phyloP scores from a whole-genome alignment of 2,329 filamentous ascomycete species.

The Talaromyces sp. region DNA sequence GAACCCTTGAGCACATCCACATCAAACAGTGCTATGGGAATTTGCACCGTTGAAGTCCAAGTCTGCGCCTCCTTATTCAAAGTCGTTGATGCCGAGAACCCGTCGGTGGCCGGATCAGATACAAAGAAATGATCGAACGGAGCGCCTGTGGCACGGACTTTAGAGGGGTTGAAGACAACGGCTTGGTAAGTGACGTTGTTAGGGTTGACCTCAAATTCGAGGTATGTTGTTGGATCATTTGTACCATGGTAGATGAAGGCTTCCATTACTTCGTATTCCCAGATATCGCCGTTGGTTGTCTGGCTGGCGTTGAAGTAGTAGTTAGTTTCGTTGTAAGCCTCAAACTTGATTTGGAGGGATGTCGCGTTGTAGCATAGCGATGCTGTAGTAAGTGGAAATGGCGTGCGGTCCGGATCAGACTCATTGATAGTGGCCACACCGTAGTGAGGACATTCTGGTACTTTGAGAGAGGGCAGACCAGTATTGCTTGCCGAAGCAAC shows the following conservation, averaged over 20 bases:
- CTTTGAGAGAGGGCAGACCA: constrained; percentile 2
- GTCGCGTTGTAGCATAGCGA: constrained; percentile 13
- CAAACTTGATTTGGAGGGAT: constrained; percentile 10
- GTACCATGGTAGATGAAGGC: constrained; percentile 16
- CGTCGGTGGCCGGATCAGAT: constrained; percentile 6
- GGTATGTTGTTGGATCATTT: constrained; percentile 15
- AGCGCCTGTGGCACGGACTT: constrained; percentile 10
- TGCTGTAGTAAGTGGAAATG: constrained; percentile 10
- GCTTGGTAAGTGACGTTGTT: constrained; percentile 17
- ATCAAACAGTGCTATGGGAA: constrained; percentile 15
- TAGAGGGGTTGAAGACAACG: constrained; percentile 14
- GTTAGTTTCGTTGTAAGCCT: constrained; percentile 15
- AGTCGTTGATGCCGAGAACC: constrained; percentile 10
- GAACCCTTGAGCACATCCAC: constrained; percentile 9
- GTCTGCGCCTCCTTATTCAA: constrained; percentile 2
- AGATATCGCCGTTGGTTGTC: constrained; percentile 15
- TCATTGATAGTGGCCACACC: constrained; percentile 11
- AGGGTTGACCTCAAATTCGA: constrained; percentile 17
- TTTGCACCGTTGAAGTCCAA: constrained; percentile 13
- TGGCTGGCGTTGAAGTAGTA: constrained; percentile 17
- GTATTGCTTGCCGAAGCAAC: constrained; percentile 1
- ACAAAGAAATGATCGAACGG: constrained; percentile 18
- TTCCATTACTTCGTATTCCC: constrained; percentile 19
- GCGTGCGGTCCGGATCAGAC: constrained; percentile 13
- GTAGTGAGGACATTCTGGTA: constrained; percentile 12